These are phyloP conservation scores for Pisolithus thermaeus DNA, from an alignment of 1,284 basidiomycete genomes.

Conservation along the genomic window DNA sequence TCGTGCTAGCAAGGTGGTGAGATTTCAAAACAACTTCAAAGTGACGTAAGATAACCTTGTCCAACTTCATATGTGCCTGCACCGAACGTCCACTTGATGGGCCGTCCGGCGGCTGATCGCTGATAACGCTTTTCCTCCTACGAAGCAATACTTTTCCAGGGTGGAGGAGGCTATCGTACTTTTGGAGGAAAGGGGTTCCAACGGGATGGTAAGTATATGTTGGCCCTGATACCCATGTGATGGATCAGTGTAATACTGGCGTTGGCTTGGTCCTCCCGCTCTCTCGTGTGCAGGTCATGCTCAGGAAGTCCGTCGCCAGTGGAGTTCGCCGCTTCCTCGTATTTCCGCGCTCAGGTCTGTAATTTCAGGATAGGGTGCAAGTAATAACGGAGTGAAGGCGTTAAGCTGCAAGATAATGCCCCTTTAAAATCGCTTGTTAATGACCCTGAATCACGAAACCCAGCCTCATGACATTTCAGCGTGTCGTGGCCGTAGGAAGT, in stretches of 20 bases:
- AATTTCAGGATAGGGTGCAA: not conserved
- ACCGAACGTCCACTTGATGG: not conserved
- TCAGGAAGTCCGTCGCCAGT: not conserved
- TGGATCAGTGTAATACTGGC: not conserved
- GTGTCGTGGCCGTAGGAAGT: not conserved
- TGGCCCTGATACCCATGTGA: not conserved
- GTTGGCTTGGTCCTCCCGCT: not conserved
- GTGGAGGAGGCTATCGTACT: not conserved
- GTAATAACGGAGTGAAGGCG: not conserved
- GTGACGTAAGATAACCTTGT: slow-evolving; percentile 1
- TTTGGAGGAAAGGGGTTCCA: not conserved
- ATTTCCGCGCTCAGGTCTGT: not conserved
- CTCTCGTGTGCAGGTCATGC: not conserved
- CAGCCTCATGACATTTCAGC: not conserved
- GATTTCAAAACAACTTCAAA: not conserved
- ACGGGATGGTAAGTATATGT: not conserved
- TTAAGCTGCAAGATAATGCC: not conserved
- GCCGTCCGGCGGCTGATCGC: not conserved
- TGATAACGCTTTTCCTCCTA: slow-evolving; percentile 1
- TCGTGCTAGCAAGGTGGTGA: not conserved
- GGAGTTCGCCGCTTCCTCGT: not conserved
- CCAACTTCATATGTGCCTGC: not conserved
- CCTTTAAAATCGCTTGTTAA: not conserved
- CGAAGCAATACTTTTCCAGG: not conserved
- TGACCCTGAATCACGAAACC: not conserved